Base-by-base conservation (phyloP, 169 alveolate genomes). In the Eimeria sp. region DNA sequence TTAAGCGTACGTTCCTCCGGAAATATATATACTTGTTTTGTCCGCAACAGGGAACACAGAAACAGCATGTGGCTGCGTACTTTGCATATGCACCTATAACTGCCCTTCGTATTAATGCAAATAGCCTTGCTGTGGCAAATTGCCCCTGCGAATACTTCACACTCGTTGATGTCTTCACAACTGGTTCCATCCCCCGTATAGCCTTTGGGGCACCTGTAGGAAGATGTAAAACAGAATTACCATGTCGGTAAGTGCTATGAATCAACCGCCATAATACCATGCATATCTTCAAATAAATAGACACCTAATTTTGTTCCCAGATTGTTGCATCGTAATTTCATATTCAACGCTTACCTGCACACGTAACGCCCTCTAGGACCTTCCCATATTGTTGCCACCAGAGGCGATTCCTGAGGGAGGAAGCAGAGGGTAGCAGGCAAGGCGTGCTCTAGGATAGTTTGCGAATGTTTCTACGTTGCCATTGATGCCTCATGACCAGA, bases 21-120 rank as follows among this genome's bases (percentile, higher is more conserved):
- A 54, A 10, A 33, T 40, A 25, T 16, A n/a, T 14, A 27, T 77
- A 62, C 66, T 46, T 0, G 58, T 25, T 43, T 20, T 49, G 33
- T 14, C 87, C 0, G 87, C 58, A 77, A 16, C 58, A 77, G 87
- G 62, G 46, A 20, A 37, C n/a, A 82, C n/a, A 83, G 46, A 43
- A 46, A 30, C 62, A n/a, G 95, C 20, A 85, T 95, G 76, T 76
- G 71, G 62, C 52, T 58, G 64, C 97, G 89, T 74, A 87, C 97
- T 88, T 95, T 93, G 95, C 98, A 97, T 40, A 82, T 77, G 96
- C 98, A 97, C 33, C 96, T 90, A 62, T 88, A 97, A 20, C 97
- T 64, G 52, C 98, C 98, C 77, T 83, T 77, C 20, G 96, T 96
- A 72, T 97, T 97, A 89, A 97, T 71, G 95, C 98, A 97, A 11